A percentile compares a stretch with the other conserved stretches of the same genome.
Evolutionary conservation across 2,329 filamentous ascomycete species (phyloP).

Genomic region (Akanthomyces dipterigenus): DNA sequence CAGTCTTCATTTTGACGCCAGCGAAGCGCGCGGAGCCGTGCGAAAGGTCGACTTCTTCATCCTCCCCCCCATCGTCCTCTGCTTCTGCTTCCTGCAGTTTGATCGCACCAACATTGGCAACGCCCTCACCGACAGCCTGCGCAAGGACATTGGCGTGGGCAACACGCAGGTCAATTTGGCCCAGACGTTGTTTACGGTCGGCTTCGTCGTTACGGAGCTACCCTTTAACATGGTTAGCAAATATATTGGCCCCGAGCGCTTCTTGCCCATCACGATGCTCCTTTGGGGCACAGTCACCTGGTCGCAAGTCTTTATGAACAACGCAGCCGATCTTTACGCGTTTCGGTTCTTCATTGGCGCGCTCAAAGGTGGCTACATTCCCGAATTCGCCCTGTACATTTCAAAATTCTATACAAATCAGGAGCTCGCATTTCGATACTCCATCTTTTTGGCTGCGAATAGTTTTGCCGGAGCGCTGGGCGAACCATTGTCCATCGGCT

Average conservation of each 20-base stretch:
- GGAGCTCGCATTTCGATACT: slow-evolving; percentile 22
- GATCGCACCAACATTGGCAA: slow-evolving; percentile 38
- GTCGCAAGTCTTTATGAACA: slow-evolving; percentile 23
- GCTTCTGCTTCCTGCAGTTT: slow-evolving; percentile 28
- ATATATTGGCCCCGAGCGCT: slow-evolving; percentile 21
- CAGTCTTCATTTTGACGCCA: slow-evolving; percentile 9
- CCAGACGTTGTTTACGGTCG: slow-evolving; percentile 42
- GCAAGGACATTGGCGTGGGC: slow-evolving; percentile 39
- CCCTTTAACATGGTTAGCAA: slow-evolving; percentile 25
- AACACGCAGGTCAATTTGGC: slow-evolving; percentile 47
- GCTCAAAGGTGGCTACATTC: slow-evolving; percentile 27
- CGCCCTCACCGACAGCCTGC: slow-evolving; percentile 44
- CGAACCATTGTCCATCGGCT: slow-evolving; percentile 21
- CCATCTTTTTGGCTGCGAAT: slow-evolving; percentile 26
- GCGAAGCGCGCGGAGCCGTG: slow-evolving; percentile 15
- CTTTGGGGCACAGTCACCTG: slow-evolving; percentile 25
- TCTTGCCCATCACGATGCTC: slow-evolving; percentile 24
- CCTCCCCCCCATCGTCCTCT: slow-evolving; percentile 24
- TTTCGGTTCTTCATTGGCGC: slow-evolving; percentile 24
- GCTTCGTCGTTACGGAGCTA: slow-evolving; percentile 39
- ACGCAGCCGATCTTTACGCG: slow-evolving; percentile 19
- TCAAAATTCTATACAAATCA: slow-evolving; percentile 24
- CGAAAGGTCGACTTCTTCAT: slow-evolving; percentile 22
- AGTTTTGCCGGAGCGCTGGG: slow-evolving; percentile 22
- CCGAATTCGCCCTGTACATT: slow-evolving; percentile 25